A percentile compares a stretch with the other conserved stretches of the same genome.
Conservation (phyloP, 2,329 filamentous ascomycete species). For the Triangularia setosa region DNA sequence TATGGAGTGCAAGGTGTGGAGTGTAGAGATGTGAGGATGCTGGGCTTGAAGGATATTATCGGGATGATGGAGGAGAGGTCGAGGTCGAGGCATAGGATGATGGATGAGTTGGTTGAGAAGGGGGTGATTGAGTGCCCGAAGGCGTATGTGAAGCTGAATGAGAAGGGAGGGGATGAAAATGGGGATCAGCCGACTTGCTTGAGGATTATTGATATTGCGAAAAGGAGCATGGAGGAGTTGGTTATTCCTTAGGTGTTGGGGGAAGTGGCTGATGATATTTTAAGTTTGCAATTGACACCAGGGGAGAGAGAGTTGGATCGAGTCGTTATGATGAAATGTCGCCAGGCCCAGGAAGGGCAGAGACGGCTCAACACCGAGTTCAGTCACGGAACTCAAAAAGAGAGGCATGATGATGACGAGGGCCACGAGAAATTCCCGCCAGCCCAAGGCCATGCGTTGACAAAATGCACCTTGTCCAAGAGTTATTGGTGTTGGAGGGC, state of each 20-base stretch:
- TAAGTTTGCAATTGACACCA: no score
- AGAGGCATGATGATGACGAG: no score
- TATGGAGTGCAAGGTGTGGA: constrained; percentile 43
- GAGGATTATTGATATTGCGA: constrained; percentile 52
- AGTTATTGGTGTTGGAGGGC: no score
- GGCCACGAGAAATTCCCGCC: no score
- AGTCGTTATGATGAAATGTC: no score
- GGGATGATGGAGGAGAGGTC: constrained; percentile 49
- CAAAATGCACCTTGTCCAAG: no score
- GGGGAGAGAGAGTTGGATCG: no score
- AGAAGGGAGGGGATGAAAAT: background rate
- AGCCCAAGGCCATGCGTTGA: no score
- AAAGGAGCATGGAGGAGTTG: constrained; percentile 49
- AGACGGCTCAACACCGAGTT: no score
- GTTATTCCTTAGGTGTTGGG: constrained; percentile 45
- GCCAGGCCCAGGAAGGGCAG: no score
- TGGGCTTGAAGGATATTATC: constrained; percentile 54
- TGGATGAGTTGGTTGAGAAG: constrained; percentile 43
- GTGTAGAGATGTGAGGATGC: constrained; percentile 31
- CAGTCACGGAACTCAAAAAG: no score
- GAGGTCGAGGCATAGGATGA: constrained; percentile 43
- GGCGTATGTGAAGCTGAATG: constrained; percentile 30
- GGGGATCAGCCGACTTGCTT: constrained; percentile 45
- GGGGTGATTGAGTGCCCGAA: constrained; percentile 31
- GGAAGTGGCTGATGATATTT: background rate